These are phyloP conservation scores for Solanum ossicruentum DNA, from an alignment of 257 asterid species.

Conservation along the genomic window DNA sequence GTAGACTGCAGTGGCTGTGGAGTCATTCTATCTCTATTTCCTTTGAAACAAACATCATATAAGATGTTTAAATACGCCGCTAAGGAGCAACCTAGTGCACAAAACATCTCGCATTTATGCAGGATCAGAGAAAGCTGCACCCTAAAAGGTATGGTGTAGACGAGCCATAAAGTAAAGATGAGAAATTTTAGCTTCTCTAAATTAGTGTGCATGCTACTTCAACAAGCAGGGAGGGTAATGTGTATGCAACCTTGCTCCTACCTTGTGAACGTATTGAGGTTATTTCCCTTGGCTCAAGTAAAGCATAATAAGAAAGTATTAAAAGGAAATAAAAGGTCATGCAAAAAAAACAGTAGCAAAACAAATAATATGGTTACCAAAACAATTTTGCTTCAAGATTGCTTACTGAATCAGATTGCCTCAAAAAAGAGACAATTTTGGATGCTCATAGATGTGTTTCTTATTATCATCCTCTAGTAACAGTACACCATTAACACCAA, in stretches of 20 bases:
- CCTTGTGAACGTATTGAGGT: background rate
- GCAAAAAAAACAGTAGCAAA: background rate
- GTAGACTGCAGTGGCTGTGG: no score
- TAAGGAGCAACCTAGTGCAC: background rate
- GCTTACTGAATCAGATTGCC: background rate
- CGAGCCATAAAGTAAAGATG: background rate
- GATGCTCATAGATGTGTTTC: background rate
- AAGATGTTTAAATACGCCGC: background rate
- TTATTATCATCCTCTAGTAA: background rate
- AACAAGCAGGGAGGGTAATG: background rate
- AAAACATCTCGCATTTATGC: background rate
- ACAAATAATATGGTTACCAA: background rate
- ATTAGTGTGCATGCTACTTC: background rate
- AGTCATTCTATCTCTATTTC: no score
- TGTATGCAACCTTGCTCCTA: background rate
- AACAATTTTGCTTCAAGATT: background rate
- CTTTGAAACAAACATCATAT: no score
- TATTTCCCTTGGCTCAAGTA: background rate
- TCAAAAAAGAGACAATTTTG: background rate
- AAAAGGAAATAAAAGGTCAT: background rate
- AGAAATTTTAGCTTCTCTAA: background rate
- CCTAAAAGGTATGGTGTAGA: background rate
- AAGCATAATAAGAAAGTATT: background rate
- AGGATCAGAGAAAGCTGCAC: background rate
- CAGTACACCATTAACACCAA: background rate